A percentile compares a stretch with the other conserved stretches of the same genome.
Evolutionary conservation across 345 rosid species (phyloP).

Genomic region (Abelmoschus esculentus): DNA sequence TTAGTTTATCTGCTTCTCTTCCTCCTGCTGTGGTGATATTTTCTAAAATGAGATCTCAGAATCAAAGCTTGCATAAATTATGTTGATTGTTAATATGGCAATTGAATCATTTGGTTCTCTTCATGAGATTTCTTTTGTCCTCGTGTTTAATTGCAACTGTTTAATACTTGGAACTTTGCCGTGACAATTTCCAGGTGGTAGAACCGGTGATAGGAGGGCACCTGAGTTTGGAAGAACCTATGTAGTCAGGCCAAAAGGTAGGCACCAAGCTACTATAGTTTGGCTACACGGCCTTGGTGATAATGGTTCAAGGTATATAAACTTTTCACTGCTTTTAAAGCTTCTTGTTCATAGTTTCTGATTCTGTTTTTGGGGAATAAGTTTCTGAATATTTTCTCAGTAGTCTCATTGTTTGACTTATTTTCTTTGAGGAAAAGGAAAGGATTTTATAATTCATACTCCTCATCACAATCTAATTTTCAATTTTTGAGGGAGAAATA

Average conservation of each 20-base stretch:
- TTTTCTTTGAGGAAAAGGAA: background rate
- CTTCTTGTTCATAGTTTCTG: background rate
- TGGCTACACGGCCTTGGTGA: constrained; percentile 99
- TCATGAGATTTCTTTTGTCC: too few species aligned
- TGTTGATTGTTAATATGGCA: background rate
- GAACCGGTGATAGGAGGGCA: constrained; percentile 29
- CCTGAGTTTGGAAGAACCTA: constrained; percentile 81
- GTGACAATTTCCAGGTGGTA: constrained; percentile 33
- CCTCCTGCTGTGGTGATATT: background rate
- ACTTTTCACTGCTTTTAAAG: constrained; percentile 4
- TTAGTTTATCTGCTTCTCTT: constrained; percentile 27
- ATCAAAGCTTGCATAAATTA: background rate
- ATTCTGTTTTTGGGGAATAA: background rate
- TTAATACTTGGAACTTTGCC: too few species aligned
- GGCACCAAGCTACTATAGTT: constrained; percentile 89
- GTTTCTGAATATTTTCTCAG: background rate
- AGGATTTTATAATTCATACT: background rate
- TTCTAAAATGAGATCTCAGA: background rate
- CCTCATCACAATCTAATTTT: background rate
- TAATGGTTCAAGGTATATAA: constrained; percentile 75
- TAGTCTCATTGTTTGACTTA: background rate
- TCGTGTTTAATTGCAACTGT: too few species aligned
- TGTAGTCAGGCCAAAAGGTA: constrained; percentile 83
- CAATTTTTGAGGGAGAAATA: background rate
- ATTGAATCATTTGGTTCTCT: background rate